Evolutionary conservation across 2,329 filamentous ascomycete species (phyloP), one percentile per base, ranked within the genome.

Genomic region (Calonectria pseudoreteaudii): DNA sequence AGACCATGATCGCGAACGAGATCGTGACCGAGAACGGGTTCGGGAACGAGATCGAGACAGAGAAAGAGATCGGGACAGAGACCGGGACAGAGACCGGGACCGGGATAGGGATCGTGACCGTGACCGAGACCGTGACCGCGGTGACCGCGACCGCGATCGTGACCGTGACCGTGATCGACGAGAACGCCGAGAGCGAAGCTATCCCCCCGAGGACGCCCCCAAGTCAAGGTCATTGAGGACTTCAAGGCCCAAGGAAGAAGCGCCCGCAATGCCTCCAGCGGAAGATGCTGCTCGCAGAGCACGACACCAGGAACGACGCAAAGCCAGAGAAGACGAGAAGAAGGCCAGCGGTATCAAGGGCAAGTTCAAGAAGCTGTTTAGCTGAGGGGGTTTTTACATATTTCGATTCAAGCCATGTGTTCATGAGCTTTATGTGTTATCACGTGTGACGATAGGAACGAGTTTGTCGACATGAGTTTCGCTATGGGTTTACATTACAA

Each of bases 221-320:
- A 73, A 47, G 41, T 71, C 66, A 38, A 70, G 44, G 58, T 69
- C 74, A 30, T 28, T 77, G 14, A 74, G 72, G 30, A 75, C 76
- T 53, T 73, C 78, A 9, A 79, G 76, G 31, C 62, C 78, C 30
- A 81, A 77, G 68, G 81, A 82, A n/a, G 82, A 83, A 10, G 20
- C 8, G 13, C 58, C 72, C 28, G 28, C 67, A 16, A 73, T 49
- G 70, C 28, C 49, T 38, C 74, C 79, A 26, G 74, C 83, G 2
- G 84, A 85, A 73, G 80, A 84, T 74, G 80, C 76, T 20, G 84
- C 81, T 28, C 81, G 80, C 53, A 83, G 81, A 75, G 85, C 82
- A 50, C 82, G 84, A 64, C 80, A 81, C 28, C 74, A 81, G 58
- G 80, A 83, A 75, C 76, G 82, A 71, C 80, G 81, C 77, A 84